Percentiles rank a stretch among this genome's conserved stretches.
phyloP scores from a whole-genome alignment of 805 yeast genomes.

The Candida suzukii region DNA sequence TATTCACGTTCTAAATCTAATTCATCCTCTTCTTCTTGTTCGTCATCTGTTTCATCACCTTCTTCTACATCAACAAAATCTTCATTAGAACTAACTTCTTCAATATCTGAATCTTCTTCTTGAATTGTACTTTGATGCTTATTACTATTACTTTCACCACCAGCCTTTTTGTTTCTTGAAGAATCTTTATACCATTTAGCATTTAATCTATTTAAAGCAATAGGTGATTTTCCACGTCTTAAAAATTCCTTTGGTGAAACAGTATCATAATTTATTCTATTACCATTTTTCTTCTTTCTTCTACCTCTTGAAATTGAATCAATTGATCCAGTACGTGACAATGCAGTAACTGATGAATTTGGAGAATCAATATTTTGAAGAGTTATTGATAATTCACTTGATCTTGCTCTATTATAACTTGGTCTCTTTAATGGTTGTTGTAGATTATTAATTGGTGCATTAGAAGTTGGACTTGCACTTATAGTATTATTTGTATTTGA shows the following conservation, averaged over 20 bases:
- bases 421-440: slow-evolving; percentile 17
- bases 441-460: not conserved
- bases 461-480: not conserved
- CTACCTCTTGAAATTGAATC: slow-evolving; percentile 26
- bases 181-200: slow-evolving; percentile 21
- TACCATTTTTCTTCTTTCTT: slow-evolving; percentile 20
- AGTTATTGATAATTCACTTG: slow-evolving; percentile 25
- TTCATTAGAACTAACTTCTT: not conserved
- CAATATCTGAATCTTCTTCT: slow-evolving; percentile 18
- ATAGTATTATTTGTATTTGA: not conserved
- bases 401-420: slow-evolving; percentile 16
- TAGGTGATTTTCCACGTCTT: slow-evolving; percentile 26
- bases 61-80: not conserved
- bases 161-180: slow-evolving; percentile 4
- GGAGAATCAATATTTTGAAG: slow-evolving; percentile 23
- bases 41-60: not conserved
- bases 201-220: slow-evolving; percentile 17
- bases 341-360: slow-evolving; percentile 23
- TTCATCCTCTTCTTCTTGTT: not conserved
- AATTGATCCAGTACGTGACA: slow-evolving; percentile 28
- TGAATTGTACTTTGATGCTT: slow-evolving; percentile 6
- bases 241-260: slow-evolving; percentile 6
- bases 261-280: slow-evolving; percentile 7
- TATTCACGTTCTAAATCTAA: not conserved
- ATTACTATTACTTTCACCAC: slow-evolving; percentile 9